These are phyloP conservation scores for Talaromyces adpressus DNA, from an alignment of 495 filamentous ascomycete species.

Conservation along the genomic window DNA sequence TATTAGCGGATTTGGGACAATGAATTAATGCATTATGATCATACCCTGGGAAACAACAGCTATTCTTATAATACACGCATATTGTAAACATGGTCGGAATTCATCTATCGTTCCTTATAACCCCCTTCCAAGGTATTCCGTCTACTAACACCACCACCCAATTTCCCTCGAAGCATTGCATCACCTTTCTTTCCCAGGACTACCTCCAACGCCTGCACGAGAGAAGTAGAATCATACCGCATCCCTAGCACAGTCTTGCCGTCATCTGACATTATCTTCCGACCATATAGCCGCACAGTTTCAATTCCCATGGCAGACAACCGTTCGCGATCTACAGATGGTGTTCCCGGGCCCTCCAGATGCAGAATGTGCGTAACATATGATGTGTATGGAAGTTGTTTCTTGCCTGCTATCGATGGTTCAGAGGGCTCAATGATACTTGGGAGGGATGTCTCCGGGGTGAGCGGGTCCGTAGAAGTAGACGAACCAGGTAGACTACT, in stretches of 20 bases:
- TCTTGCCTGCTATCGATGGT: not conserved
- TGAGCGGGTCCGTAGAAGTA: not conserved
- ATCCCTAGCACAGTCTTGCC: constrained; percentile 38
- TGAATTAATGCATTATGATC: not conserved
- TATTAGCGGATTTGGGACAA: not conserved
- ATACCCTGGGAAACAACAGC: not conserved
- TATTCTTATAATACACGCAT: not conserved
- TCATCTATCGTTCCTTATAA: constrained; percentile 18
- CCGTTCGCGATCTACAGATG: constrained; percentile 58
- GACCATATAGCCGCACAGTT: constrained; percentile 67
- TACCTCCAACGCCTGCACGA: constrained; percentile 70
- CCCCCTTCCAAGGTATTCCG: constrained; percentile 58
- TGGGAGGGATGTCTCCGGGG: constrained; percentile 9
- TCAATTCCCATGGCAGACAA: constrained; percentile 65
- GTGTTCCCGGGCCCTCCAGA: constrained; percentile 64
- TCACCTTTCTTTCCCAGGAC: constrained; percentile 66
- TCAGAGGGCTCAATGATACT: constrained; percentile 8
- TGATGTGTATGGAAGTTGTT: constrained; percentile 28
- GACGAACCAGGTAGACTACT: not conserved
- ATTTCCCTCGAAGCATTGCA: constrained; percentile 33
- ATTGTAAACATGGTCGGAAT: not conserved
- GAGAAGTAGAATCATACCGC: constrained; percentile 69
- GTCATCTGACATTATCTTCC: constrained; percentile 39
- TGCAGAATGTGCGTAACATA: constrained; percentile 87
- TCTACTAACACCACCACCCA: constrained; percentile 47